Conservation (phyloP, 2,329 filamentous ascomycete genomes). For the Corynespora cassiicola region DNA sequence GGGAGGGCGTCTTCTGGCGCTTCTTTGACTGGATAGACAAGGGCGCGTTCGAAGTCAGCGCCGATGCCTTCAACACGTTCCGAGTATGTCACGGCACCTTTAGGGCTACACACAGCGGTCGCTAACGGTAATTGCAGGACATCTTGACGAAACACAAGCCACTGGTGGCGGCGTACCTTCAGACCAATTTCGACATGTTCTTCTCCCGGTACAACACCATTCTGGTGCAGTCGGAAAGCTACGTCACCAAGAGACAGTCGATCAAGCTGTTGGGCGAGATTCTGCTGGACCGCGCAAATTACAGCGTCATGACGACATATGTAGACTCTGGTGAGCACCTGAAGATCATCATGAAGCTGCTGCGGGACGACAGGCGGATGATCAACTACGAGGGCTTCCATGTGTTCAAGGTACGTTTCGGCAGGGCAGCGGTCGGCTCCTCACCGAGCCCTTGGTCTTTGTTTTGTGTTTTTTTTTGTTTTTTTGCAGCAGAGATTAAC, state of each 20-base stretch:
- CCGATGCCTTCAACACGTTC: slow-evolving; percentile 97
- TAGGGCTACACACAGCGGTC: slow-evolving; percentile 3
- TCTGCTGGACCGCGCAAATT: slow-evolving; percentile 91
- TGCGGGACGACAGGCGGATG: slow-evolving; percentile 97
- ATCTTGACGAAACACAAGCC: slow-evolving; percentile 93
- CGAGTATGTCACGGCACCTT: slow-evolving; percentile 62
- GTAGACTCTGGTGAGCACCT: slow-evolving; percentile 94
- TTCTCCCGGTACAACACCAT: slow-evolving; percentile 89
- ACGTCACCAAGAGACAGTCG: slow-evolving; percentile 96
- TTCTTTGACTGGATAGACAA: slow-evolving; percentile 99
- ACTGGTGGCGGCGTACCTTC: slow-evolving; percentile 85
- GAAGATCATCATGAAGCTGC: slow-evolving; percentile 97
- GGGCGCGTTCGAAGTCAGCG: slow-evolving; percentile 93
- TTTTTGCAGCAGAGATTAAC: slow-evolving; percentile 19
- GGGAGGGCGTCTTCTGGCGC: slow-evolving; percentile 89
- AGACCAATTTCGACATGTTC: slow-evolving; percentile 90
- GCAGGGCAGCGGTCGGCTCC: too few species aligned
- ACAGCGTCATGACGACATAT: slow-evolving; percentile 97
- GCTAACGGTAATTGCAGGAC: slow-evolving; percentile 63
- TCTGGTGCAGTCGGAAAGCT: slow-evolving; percentile 89
- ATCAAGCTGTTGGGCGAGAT: slow-evolving; percentile 98
- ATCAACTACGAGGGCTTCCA: slow-evolving; percentile 99
- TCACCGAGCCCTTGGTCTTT: not conserved
- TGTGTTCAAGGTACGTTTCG: slow-evolving; percentile 95
- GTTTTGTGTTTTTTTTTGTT: not conserved